Conservation (phyloP, 2,329 filamentous ascomycete species). For the Fusarium sororula region DNA sequence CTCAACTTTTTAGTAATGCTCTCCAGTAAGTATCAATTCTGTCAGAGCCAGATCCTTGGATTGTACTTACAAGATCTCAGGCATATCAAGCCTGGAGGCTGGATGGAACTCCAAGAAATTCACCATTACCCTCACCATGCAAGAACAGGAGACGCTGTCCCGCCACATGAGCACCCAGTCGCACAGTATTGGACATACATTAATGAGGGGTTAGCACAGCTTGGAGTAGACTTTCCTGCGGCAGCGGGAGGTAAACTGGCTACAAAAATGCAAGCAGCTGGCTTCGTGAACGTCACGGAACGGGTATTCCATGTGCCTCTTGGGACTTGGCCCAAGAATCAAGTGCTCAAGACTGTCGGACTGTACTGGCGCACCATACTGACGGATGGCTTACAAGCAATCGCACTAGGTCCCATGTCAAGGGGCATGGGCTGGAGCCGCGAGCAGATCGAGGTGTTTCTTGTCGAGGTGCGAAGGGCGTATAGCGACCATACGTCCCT, state of each 20-base stretch:
- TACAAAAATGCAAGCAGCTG: constrained; percentile 58
- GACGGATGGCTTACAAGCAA: constrained; percentile 60
- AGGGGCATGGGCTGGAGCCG: constrained; percentile 58
- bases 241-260: constrained; percentile 54
- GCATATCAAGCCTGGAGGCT: constrained; percentile 63
- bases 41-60: background rate
- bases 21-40: constrained; percentile 27
- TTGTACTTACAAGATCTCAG: constrained; percentile 41
- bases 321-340: constrained; percentile 63
- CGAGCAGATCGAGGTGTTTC: constrained; percentile 59
- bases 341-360: constrained; percentile 60
- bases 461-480: constrained; percentile 59
- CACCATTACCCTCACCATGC: constrained; percentile 59
- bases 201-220: constrained; percentile 52
- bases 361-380: constrained; percentile 62
- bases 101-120: constrained; percentile 65
- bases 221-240: constrained; percentile 59
- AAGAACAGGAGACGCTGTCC: constrained; percentile 50
- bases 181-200: constrained; percentile 59
- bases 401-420: constrained; percentile 62
- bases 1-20: constrained; percentile 52
- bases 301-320: constrained; percentile 62
- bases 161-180: constrained; percentile 51
- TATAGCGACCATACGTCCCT: constrained; percentile 56
- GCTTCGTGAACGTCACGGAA: constrained; percentile 62